Percentiles rank a stretch among this genome's conserved stretches.
Conservation (phyloP, 225 moss, liverwort and hornwort genomes). For the Physcomitrium patens region DNA sequence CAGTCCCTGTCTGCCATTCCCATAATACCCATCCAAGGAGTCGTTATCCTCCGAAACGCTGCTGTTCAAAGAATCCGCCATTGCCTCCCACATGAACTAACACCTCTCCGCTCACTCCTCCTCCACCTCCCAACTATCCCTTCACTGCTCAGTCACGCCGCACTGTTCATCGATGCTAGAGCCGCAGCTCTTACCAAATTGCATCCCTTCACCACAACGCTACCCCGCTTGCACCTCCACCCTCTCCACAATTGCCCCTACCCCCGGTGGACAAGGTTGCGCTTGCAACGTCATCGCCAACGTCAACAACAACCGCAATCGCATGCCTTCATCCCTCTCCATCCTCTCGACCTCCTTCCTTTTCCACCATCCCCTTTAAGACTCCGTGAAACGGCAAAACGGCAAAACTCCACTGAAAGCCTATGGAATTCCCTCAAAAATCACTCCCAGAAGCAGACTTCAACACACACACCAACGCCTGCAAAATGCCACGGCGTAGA, state of each 20-base stretch:
- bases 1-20: slow-evolving; percentile 59
- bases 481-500: slow-evolving; percentile 4
- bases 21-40: slow-evolving; percentile 62
- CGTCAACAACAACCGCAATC: slow-evolving; percentile 45
- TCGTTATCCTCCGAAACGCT: slow-evolving; percentile 62
- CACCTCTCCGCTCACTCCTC: slow-evolving; percentile 6
- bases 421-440: neutral
- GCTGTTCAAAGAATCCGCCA: slow-evolving; percentile 70
- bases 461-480: neutral
- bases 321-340: slow-evolving; percentile 45
- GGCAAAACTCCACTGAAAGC: neutral
- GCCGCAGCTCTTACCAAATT: slow-evolving; percentile 24
- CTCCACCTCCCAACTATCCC: slow-evolving; percentile 14
- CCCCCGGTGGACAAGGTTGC: slow-evolving; percentile 36
- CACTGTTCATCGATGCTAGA: slow-evolving; percentile 27
- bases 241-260: slow-evolving; percentile 29
- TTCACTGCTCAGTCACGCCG: slow-evolving; percentile 28
- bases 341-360: slow-evolving; percentile 45
- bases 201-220: slow-evolving; percentile 22
- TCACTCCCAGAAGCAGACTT: slow-evolving; percentile 21
- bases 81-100: slow-evolving; percentile 28
- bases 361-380: slow-evolving; percentile 40
- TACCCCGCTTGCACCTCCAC: slow-evolving; percentile 24
- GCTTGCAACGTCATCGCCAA: slow-evolving; percentile 45
- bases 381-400: neutral